Percentiles rank a stretch among this genome's conserved stretches.
Conservation (phyloP, 192 early-diverging fungal species). For the Coemansia sp. region DNA sequence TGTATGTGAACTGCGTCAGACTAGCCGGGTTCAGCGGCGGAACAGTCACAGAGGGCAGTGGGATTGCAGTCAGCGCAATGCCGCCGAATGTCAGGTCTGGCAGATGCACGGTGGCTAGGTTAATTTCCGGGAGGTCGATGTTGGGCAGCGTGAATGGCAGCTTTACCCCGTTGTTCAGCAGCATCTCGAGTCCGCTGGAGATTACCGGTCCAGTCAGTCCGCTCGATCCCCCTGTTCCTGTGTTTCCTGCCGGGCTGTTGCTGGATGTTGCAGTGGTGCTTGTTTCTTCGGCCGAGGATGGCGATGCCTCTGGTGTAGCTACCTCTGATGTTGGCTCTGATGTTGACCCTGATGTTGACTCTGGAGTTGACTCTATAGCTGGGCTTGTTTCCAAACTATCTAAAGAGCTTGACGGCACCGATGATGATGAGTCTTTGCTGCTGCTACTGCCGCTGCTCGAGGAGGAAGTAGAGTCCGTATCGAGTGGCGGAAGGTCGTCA, state of each 20-base stretch:
- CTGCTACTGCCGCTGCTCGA: not conserved
- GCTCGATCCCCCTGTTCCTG: constrained; percentile 3
- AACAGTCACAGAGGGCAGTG: constrained; percentile 34
- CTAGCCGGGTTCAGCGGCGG: constrained; percentile 49
- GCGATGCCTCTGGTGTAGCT: not conserved
- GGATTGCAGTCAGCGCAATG: constrained; percentile 36
- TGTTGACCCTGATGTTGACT: not conserved
- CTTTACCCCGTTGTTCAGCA: constrained; percentile 41
- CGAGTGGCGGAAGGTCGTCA: constrained; percentile 10
- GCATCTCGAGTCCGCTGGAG: constrained; percentile 44
- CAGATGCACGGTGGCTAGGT: constrained; percentile 46
- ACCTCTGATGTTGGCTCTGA: not conserved
- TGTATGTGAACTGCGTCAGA: constrained; percentile 42
- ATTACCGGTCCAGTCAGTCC: constrained; percentile 40
- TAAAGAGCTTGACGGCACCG: not conserved
- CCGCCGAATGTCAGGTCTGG: constrained; percentile 50
- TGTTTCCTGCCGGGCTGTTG: constrained; percentile 2
- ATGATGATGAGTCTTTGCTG: not conserved
- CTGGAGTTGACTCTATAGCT: not conserved
- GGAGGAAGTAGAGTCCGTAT: constrained; percentile 1
- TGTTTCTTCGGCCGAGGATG: not conserved
- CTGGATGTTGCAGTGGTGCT: not conserved
- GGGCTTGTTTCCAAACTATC: not conserved
- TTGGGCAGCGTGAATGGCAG: constrained; percentile 42
- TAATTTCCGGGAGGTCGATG: constrained; percentile 35